Conservation (phyloP, 202 grass and related monocot genomes). For the Tripidium arundinaceum region DNA sequence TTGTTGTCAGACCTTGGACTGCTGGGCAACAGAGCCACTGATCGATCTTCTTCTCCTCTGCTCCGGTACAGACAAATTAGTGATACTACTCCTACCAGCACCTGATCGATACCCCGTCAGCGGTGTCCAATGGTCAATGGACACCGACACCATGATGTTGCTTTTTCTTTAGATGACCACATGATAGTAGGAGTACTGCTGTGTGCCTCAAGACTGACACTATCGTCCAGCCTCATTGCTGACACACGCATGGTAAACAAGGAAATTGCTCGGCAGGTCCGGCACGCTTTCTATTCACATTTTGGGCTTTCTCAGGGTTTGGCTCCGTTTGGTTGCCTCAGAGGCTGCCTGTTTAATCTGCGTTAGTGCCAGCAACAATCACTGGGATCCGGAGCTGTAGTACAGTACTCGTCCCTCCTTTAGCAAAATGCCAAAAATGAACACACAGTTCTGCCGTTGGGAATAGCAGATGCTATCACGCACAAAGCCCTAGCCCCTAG, state of each 20-base stretch:
- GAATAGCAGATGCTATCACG: background rate
- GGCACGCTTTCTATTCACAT: background rate
- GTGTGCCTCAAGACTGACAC: background rate
- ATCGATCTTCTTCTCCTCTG: background rate
- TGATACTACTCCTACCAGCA: background rate
- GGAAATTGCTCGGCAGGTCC: background rate
- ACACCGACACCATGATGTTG: background rate
- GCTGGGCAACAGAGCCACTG: conserved; percentile 20
- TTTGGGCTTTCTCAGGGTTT: background rate
- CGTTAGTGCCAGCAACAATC: background rate
- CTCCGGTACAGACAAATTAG: background rate
- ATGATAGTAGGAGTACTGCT: background rate
- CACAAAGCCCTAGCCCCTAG: no score
- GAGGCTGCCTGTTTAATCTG: no score
- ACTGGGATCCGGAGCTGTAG: background rate
- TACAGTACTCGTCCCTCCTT: background rate
- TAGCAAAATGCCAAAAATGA: background rate
- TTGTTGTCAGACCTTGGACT: conserved; percentile 13
- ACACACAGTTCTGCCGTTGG: background rate
- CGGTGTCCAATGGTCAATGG: no score
- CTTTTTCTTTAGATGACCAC: background rate
- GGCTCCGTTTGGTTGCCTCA: no score
- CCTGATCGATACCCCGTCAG: background rate
- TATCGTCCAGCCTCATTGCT: no score
- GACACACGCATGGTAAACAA: background rate